Percentiles rank a stretch among this genome's conserved stretches.
Evolutionary conservation across 2,329 filamentous ascomycete species (phyloP).

Genomic region (Nemania diffusa): DNA sequence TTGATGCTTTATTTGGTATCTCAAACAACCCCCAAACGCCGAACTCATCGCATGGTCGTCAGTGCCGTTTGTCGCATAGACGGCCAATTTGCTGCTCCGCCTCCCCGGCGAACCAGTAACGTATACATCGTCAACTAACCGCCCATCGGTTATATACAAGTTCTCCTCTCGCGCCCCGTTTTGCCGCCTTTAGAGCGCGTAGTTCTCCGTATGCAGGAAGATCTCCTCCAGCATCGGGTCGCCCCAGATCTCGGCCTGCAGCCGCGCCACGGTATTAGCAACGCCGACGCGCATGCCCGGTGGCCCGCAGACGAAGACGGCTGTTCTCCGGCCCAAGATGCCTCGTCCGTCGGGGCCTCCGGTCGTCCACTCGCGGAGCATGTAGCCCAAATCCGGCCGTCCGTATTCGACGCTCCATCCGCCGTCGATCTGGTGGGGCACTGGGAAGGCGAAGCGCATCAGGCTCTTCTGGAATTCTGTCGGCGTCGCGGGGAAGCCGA

Average conservation of each 20-base stretch:
- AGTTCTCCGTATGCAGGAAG: slow-evolving; percentile 95
- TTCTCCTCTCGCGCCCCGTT: neutral
- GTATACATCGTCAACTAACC: slow-evolving; percentile 12
- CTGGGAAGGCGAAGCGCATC: slow-evolving; percentile 88
- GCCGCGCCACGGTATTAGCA: slow-evolving; percentile 80
- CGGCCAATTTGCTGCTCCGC: neutral
- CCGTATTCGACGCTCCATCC: slow-evolving; percentile 95
- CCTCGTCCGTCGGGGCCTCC: slow-evolving; percentile 73
- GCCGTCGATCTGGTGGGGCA: slow-evolving; percentile 73
- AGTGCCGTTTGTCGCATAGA: slow-evolving; percentile 5
- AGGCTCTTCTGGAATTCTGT: slow-evolving; percentile 89
- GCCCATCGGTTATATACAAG: slow-evolving; percentile 32
- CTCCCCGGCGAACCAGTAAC: neutral
- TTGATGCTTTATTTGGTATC: slow-evolving; percentile 33
- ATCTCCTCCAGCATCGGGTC: slow-evolving; percentile 86
- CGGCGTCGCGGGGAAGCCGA: slow-evolving; percentile 84
- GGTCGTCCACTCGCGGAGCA: slow-evolving; percentile 83
- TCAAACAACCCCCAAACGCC: slow-evolving; percentile 33
- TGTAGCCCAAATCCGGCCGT: slow-evolving; percentile 85
- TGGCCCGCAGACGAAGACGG: slow-evolving; percentile 93
- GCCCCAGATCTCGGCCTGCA: slow-evolving; percentile 86
- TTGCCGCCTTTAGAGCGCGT: slow-evolving; percentile 71
- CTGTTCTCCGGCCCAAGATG: slow-evolving; percentile 81
- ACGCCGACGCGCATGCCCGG: slow-evolving; percentile 88
- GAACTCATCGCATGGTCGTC: slow-evolving; percentile 27